Percentiles rank a stretch among this genome's conserved stretches.
phyloP scores from a whole-genome alignment of 2,329 filamentous ascomycete genomes.

The Berkeleyomyces rouxiae region DNA sequence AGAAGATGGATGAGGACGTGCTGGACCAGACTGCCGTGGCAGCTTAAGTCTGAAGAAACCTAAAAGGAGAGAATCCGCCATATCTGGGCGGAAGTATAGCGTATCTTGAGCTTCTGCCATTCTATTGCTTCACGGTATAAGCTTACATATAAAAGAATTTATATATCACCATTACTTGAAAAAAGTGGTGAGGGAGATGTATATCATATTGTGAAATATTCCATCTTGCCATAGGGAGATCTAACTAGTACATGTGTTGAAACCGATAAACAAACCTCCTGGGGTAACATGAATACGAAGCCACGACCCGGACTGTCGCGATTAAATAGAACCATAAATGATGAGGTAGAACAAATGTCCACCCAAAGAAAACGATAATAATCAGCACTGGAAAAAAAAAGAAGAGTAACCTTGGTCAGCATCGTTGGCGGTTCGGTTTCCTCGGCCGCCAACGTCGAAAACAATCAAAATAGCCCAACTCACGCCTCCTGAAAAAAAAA shows the following conservation, averaged over 20 bases:
- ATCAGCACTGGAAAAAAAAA: no score
- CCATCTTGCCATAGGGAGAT: neutral
- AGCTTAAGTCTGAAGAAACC: neutral
- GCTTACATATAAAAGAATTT: neutral
- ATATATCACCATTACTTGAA: neutral
- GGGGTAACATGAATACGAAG: no score
- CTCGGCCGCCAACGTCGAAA: no score
- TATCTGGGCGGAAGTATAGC: neutral
- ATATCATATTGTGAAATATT: neutral
- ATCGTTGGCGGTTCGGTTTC: no score
- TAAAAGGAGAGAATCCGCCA: neutral
- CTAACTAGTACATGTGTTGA: neutral
- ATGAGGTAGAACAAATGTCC: neutral
- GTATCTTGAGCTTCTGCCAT: neutral
- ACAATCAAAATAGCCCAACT: no score
- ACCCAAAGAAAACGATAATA: no score
- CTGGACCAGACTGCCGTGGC: conserved; percentile 26
- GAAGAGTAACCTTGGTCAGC: no score
- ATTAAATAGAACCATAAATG: neutral
- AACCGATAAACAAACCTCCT: no score
- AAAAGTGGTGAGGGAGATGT: neutral
- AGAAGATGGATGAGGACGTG: conserved; percentile 74
- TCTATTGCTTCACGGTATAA: neutral
- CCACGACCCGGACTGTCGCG: neutral
- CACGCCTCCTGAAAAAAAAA: no score